Conservation (phyloP, 2,329 filamentous ascomycete species). For the Rhinocladiella similis region DNA sequence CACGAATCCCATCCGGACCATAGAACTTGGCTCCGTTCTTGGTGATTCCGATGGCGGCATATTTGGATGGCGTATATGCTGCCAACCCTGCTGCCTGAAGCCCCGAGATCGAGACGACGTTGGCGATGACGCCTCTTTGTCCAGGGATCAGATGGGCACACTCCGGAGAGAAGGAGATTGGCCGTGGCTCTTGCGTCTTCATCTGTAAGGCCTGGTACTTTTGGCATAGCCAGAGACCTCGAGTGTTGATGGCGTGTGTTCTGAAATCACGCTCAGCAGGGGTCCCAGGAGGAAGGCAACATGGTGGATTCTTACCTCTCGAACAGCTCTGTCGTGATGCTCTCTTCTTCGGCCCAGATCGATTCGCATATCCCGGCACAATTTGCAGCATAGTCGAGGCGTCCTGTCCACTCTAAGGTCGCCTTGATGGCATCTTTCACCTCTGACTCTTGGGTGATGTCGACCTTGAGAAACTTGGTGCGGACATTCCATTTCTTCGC, state of each 20-base stretch:
- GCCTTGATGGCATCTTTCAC: conserved; percentile 18
- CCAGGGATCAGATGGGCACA: conserved; percentile 13
- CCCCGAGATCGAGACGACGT: conserved; percentile 21
- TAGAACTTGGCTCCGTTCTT: conserved; percentile 25
- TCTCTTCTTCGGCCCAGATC: conserved; percentile 20
- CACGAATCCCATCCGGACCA: conserved; percentile 20
- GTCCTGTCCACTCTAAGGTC: conserved; percentile 16
- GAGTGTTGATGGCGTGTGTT: conserved; percentile 20
- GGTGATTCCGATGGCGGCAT: conserved; percentile 19
- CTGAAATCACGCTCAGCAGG: conserved; percentile 1
- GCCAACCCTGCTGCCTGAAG: conserved; percentile 18
- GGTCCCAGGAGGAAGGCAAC: no score
- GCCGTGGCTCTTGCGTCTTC: conserved; percentile 16
- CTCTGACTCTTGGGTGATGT: conserved; percentile 22
- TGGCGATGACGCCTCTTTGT: conserved; percentile 22
- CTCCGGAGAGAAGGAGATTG: conserved; percentile 11
- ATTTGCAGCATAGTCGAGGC: conserved; percentile 24
- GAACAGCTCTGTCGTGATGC: conserved; percentile 20
- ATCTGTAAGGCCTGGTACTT: conserved; percentile 24
- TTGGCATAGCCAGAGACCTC: conserved; percentile 21
- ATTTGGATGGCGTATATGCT: conserved; percentile 22
- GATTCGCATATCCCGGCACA: conserved; percentile 24
- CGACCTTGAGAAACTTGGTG: conserved; percentile 22
- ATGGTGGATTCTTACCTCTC: conserved; percentile 12
- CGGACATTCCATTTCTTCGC: conserved; percentile 16